A percentile compares a stretch with the other conserved stretches of the same genome.
Conservation (phyloP, 164 flowering plant species). For the Berberis thunbergii region DNA sequence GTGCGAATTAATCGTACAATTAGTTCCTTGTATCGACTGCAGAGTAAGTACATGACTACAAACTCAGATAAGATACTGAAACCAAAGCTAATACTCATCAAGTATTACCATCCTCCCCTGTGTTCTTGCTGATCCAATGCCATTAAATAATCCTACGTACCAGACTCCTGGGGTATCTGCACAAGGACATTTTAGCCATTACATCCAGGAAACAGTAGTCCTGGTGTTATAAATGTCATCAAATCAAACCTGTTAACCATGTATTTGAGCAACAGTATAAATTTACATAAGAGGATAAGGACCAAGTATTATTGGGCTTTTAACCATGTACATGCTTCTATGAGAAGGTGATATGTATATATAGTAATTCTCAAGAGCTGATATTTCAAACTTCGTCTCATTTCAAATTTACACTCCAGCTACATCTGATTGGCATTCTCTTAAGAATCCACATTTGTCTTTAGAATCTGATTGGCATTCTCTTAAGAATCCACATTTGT, state of each 20-base stretch:
- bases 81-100: background rate
- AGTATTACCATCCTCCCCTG: constrained; percentile 81
- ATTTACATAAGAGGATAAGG: too few relatives aligned
- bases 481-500: too few relatives aligned
- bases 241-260: background rate
- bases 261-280: too few relatives aligned
- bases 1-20: too few relatives aligned
- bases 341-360: too few relatives aligned
- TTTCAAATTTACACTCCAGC: background rate
- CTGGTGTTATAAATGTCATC: background rate
- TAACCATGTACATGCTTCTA: too few relatives aligned
- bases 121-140: constrained; percentile 73
- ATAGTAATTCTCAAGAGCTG: background rate
- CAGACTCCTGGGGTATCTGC: constrained; percentile 83
- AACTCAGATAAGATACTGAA: too few relatives aligned
- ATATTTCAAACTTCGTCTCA: background rate
- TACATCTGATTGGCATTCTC: background rate
- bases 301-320: too few relatives aligned
- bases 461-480: background rate
- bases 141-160: constrained; percentile 88
- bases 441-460: too few relatives aligned
- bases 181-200: constrained; percentile 3
- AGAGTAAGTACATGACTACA: too few relatives aligned
- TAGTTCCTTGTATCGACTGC: too few relatives aligned
- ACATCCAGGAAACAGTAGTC: background rate